A percentile compares a stretch with the other conserved stretches of the same genome.
Evolutionary conservation across 2,329 filamentous ascomycete species (phyloP).

Genomic region (Ampelomyces quisqualis): DNA sequence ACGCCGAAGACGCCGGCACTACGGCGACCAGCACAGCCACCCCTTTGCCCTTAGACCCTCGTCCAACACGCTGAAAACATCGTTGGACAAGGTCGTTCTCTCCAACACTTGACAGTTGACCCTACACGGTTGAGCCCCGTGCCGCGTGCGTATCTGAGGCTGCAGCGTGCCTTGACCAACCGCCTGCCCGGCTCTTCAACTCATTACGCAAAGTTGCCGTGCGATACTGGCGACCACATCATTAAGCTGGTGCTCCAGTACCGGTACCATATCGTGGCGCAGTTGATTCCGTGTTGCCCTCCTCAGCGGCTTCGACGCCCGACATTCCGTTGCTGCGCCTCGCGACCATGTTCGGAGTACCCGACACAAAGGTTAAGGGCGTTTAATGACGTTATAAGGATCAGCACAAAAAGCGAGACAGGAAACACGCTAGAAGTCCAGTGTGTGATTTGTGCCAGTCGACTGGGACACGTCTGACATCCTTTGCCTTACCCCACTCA

Average conservation of each 20-base stretch:
- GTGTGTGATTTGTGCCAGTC: constrained; percentile 2
- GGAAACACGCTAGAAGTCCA: constrained; percentile 11
- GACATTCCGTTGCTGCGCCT: constrained; percentile 3
- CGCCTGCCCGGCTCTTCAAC: no score
- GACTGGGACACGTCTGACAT: constrained; percentile 10
- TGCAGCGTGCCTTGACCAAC: no score
- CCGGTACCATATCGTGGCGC: neutral
- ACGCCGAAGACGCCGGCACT: neutral
- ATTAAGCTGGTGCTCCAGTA: constrained; percentile 1
- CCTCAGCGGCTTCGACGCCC: neutral
- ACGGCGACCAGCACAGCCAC: neutral
- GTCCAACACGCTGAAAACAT: neutral
- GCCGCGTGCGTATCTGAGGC: constrained; percentile 1
- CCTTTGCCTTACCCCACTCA: constrained; percentile 4
- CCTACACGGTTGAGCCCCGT: neutral
- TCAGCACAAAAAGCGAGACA: constrained; percentile 4
- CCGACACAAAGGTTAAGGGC: constrained; percentile 6
- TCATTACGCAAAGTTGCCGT: constrained; percentile 1
- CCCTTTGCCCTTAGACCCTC: neutral
- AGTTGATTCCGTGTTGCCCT: neutral
- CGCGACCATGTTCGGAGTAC: constrained; percentile 7
- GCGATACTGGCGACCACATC: neutral
- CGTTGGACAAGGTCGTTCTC: constrained; percentile 2
- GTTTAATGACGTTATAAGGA: constrained; percentile 8
- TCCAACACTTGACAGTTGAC: neutral